Percentiles rank a stretch among this genome's conserved stretches.
Evolutionary conservation across 306 rosid species (phyloP).

Genomic region (Ormosia emarginata): DNA sequence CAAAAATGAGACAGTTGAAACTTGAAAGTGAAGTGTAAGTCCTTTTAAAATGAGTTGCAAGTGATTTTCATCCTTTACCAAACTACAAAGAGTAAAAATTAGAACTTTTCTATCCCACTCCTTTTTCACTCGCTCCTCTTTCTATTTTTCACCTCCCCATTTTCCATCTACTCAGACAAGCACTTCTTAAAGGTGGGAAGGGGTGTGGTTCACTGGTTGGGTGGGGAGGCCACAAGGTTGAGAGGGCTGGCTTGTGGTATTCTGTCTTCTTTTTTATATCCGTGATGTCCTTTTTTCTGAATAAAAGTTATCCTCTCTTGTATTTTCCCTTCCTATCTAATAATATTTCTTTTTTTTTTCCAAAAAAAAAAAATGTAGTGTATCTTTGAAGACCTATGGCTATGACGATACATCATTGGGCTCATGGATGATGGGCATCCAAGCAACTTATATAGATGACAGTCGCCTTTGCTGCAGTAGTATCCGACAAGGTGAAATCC

Average conservation of each 20-base stretch:
- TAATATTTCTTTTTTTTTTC: background rate
- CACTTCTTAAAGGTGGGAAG: background rate
- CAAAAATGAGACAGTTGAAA: background rate
- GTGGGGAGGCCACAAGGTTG: background rate
- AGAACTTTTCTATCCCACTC: background rate
- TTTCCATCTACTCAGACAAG: background rate
- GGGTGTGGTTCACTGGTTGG: background rate
- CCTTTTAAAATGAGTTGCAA: background rate
- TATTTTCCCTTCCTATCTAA: background rate
- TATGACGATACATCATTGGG: slow-evolving; percentile 88
- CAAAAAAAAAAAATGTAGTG: slow-evolving; percentile 44
- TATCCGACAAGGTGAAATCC: slow-evolving; percentile 70
- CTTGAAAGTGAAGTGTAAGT: background rate
- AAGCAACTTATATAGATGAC: slow-evolving; percentile 86
- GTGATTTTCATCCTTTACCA: background rate
- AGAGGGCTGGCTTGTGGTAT: background rate
- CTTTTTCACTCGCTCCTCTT: background rate
- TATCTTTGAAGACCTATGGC: slow-evolving; percentile 86
- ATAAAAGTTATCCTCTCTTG: background rate
- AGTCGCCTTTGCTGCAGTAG: slow-evolving; percentile 91
- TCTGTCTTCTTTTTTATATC: background rate
- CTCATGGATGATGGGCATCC: slow-evolving; percentile 98
- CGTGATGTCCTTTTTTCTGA: background rate
- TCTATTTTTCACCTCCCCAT: background rate
- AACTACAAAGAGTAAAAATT: background rate